A percentile compares a stretch with the other conserved stretches of the same genome.
phyloP scores from a whole-genome alignment of 768 basidiomycete species.

The Hericium coralloides region DNA sequence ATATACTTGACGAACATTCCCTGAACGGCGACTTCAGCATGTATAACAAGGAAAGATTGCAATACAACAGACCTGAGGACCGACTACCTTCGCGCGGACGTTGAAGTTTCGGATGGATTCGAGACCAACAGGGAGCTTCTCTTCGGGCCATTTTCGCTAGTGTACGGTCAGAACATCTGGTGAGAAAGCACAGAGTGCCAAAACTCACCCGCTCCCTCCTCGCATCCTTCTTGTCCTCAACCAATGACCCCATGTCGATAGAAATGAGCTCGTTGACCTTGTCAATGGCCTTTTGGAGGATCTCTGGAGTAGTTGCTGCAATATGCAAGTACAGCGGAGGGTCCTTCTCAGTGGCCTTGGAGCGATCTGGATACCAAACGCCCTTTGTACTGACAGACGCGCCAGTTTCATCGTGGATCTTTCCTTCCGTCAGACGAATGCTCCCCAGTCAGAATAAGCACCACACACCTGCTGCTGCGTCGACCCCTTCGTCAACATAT shows the following conservation, averaged over 20 bases:
- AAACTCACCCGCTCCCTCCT: slow-evolving; percentile 51
- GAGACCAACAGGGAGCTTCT: slow-evolving; percentile 82
- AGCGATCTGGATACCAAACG: slow-evolving; percentile 90
- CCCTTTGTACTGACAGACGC: slow-evolving; percentile 91
- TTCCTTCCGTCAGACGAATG: slow-evolving; percentile 1
- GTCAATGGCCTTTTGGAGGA: slow-evolving; percentile 57
- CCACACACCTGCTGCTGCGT: slow-evolving; percentile 81
- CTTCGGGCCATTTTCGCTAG: slow-evolving; percentile 96
- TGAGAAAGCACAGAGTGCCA: not conserved
- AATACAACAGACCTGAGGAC: slow-evolving; percentile 66
- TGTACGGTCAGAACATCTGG: slow-evolving; percentile 7
- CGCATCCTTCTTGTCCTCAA: slow-evolving; percentile 68
- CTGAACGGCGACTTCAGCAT: slow-evolving; percentile 26
- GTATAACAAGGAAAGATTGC: not conserved
- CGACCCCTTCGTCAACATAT: slow-evolving; percentile 86
- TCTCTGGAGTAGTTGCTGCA: slow-evolving; percentile 61
- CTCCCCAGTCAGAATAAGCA: not conserved
- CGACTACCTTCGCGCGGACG: slow-evolving; percentile 94
- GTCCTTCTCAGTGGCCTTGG: slow-evolving; percentile 86
- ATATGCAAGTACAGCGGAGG: slow-evolving; percentile 93
- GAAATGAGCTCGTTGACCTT: slow-evolving; percentile 67
- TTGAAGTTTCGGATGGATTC: slow-evolving; percentile 96
- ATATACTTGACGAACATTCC: slow-evolving; percentile 98
- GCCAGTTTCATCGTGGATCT: slow-evolving; percentile 92
- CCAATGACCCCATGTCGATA: slow-evolving; percentile 71